Conservation (phyloP, 2,329 filamentous ascomycete genomes). For the Aureobasidium uvarum region DNA sequence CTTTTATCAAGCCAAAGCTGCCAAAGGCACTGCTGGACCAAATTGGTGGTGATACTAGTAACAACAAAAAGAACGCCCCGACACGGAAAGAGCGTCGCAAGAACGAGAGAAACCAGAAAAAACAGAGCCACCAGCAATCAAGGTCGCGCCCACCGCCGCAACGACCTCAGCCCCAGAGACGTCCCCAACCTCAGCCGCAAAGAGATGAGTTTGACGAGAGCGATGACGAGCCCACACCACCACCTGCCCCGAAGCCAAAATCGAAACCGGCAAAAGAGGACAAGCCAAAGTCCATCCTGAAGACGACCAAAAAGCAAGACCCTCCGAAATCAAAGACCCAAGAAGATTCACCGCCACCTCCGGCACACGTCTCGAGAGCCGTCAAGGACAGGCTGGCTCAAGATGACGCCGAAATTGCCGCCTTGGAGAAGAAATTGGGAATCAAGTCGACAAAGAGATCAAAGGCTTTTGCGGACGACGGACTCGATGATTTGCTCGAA, state of each 20-base stretch:
- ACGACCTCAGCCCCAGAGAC: conserved; percentile 26
- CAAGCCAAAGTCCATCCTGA: conserved; percentile 41
- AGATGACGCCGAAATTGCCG: conserved; percentile 86
- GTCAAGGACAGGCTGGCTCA: conserved; percentile 66
- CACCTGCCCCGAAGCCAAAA: conserved; percentile 1
- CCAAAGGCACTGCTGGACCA: conserved; percentile 48
- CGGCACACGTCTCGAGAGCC: conserved; percentile 37
- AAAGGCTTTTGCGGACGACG: conserved; percentile 73
- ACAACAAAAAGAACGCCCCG: conserved; percentile 30
- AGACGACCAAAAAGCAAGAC: conserved; percentile 33
- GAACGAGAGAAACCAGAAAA: conserved; percentile 62
- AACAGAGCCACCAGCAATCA: conserved; percentile 41
- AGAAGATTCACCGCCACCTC: conserved; percentile 20
- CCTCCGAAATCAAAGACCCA: conserved; percentile 18
- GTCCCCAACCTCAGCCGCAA: conserved; percentile 32
- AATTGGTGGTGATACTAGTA: conserved; percentile 38
- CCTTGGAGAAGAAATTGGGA: conserved; percentile 82
- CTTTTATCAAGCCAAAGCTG: conserved; percentile 44
- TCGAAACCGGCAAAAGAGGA: conserved; percentile 32
- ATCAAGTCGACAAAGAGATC: conserved; percentile 74
- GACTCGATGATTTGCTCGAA: conserved; percentile 73
- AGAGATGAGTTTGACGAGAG: conserved; percentile 33
- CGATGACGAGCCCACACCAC: conserved; percentile 37
- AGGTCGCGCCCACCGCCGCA: conserved; percentile 25
- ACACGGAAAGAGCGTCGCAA: conserved; percentile 55